Evolutionary conservation across 495 filamentous ascomycete species (phyloP).

Genomic region (Niebla homalea): DNA sequence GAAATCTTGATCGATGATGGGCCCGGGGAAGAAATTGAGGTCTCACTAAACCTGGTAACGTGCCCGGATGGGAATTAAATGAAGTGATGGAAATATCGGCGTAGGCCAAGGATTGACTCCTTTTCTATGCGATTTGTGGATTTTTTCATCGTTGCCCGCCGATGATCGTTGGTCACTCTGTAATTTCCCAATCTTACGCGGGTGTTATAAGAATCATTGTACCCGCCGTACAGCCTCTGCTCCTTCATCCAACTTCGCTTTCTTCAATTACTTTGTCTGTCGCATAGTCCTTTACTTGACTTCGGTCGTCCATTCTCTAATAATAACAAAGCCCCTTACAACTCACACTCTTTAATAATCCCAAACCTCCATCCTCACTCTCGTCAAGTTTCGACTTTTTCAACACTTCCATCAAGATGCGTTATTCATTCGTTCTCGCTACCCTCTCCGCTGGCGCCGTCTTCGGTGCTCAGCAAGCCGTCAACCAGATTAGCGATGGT

Average conservation of each 20-base stretch:
- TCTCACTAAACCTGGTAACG: no score
- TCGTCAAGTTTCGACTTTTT: conserved; percentile 15
- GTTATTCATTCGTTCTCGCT: conserved; percentile 37
- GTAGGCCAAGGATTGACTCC: no score
- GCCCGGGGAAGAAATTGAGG: no score
- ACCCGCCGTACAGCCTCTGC: conserved; percentile 7
- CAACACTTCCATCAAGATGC: conserved; percentile 35
- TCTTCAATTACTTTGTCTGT: conserved; percentile 16
- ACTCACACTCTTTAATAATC: conserved; percentile 31
- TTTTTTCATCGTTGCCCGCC: not conserved
- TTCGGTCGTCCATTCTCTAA: conserved; percentile 44
- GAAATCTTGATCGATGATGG: no score
- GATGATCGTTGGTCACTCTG: conserved; percentile 4
- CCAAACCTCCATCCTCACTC: conserved; percentile 11
- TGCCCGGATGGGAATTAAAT: no score
- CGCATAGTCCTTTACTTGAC: conserved; percentile 30
- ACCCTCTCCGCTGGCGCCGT: conserved; percentile 33
- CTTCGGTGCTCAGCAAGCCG: conserved; percentile 6
- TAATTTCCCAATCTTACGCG: not conserved
- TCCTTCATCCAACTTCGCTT: conserved; percentile 23
- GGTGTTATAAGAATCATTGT: conserved; percentile 10
- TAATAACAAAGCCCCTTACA: conserved; percentile 23
- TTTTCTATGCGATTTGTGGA: no score
- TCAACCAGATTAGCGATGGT: conserved; percentile 14
- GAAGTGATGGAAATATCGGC: no score